Conservation (phyloP, 225 moss, liverwort and hornwort genomes). For the Bryum argenteum region DNA sequence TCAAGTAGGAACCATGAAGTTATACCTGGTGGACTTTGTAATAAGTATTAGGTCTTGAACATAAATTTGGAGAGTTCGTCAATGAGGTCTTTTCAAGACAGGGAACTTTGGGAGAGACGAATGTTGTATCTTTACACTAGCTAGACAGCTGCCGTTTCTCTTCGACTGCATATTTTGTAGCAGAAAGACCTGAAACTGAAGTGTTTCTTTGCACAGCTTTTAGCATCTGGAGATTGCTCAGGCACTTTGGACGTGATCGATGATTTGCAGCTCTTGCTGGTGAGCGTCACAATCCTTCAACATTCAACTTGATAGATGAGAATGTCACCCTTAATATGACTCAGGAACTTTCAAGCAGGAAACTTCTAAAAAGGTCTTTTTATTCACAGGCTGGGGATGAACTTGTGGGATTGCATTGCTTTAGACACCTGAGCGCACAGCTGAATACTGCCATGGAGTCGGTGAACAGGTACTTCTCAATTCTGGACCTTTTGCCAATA, state of each 20-base stretch:
- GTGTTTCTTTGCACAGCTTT: conserved; percentile 70
- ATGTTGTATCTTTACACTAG: background rate
- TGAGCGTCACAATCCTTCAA: conserved; percentile 41
- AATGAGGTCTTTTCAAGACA: background rate
- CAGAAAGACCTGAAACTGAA: conserved; percentile 10
- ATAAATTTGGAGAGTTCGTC: background rate
- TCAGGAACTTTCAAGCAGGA: no score
- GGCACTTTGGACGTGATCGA: conserved; percentile 95
- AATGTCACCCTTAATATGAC: no score
- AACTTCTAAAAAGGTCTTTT: no score
- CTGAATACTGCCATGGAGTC: conserved; percentile 86
- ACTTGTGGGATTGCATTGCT: conserved; percentile 96
- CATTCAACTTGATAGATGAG: background rate
- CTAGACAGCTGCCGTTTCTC: conserved; percentile 27
- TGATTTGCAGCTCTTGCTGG: conserved; percentile 89
- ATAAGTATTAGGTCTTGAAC: background rate
- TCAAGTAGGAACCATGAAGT: background rate
- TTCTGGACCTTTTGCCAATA: conserved; percentile 19
- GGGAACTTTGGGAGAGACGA: background rate
- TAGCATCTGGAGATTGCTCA: conserved; percentile 89
- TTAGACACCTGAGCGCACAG: conserved; percentile 85
- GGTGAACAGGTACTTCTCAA: conserved; percentile 73
- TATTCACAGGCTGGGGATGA: conserved; percentile 83
- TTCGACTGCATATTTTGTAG: background rate
- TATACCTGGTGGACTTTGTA: conserved; percentile 1